Evolutionary conservation across 495 filamentous ascomycete genomes (phyloP), one percentile per base, ranked within the genome.

Genomic region (Penicillium subrubescens): DNA sequence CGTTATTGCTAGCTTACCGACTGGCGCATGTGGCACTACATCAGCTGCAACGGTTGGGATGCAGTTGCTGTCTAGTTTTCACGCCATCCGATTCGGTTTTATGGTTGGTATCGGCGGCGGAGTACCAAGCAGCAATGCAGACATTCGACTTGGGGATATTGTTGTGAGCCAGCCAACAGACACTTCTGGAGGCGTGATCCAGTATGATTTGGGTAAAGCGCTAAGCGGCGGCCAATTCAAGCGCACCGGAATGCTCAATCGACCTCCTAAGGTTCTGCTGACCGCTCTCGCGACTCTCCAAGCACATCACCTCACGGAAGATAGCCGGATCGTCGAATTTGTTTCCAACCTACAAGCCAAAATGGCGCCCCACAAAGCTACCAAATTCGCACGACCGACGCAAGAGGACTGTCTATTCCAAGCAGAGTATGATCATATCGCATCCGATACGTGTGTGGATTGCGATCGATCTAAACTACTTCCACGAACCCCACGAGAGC

Each of bases 71-170:
- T 63, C 65, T 29, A 78, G 61, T 11, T 82, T 82, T 50, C 65
- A 66, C 23, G 50, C 44, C 1, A 69, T 83, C 27, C 74, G 69
- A 43, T 75, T 80, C 63, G 70, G 68, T 29, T 65, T 84, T 27
- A 76, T 82, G 67, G 80, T 84, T 21, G 81, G 75, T 35, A 67
- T 79, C 61, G 74, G 69, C 29, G 76, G 71, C 29, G 75, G 74
- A 41, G 77, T 73, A 33, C 72, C 75, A 33, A 69, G 67, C 60
- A 69, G 62, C 55, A 51, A 73, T 21, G 54, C 70, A 34, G 76
- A 82, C 60, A 69, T 79, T 51, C 71, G 72, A 44, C 73, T 82
- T 11, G 80, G 81, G 29, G 80, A 82, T 69, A 71, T 83, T 14
- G 79, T 83, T 3, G 73, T 84, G 55, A 76, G 79, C 68, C 61